Evolutionary conservation across 1,284 basidiomycete genomes (phyloP), one percentile per base, ranked within the genome.

Genomic region (Ganoderma lucidum): DNA sequence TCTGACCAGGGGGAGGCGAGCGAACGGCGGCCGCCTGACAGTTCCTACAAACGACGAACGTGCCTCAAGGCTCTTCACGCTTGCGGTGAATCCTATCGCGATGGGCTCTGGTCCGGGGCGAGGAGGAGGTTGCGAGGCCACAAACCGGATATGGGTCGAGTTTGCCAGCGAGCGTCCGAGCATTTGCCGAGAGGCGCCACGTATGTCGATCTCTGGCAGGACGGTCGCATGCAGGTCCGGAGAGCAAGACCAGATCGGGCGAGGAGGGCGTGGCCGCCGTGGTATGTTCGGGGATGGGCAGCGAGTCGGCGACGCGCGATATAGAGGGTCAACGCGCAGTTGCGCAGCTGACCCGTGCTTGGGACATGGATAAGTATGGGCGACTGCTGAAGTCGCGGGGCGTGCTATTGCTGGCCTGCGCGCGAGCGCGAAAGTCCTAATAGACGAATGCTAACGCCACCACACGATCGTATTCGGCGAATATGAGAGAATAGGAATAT

Each of bases 141-240:
- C 45, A 28, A 37, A 39, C 67, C 64, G 42, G 19, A 48, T 69
- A 65, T 65, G 64, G 68, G 41, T 35, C 60, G 68, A 61, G 61
- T 44, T 44, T 66, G 62, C 64, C 68, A 63, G 53, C 61, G 60
- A n/a, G n/a, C 64, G 56, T 67, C 71, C 71, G 71, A 72, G 67
- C 64, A 72, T 72, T 72, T 63, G 63, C 71, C 71, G 71, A 61
- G 59, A 67, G 69, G 59, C 65, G 69, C 63, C 28, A 17, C 15
- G 56, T 59, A 59, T 59, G 56, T 59, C 56, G 35, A 59, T 59
- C 56, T 59, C 56, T 51, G 63, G 68, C n/a, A 42, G 56, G 60
- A 63, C 60, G 65, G 61, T 69, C 70, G 64, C 67, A 65, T 60
- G 35, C 12, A 48, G 35, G 44, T 19, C 35, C 15, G 48, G 4